Percentiles rank a stretch among this genome's conserved stretches.
Evolutionary conservation across 2,329 filamentous ascomycete species (phyloP).

Genomic region (Verticillium longisporum): DNA sequence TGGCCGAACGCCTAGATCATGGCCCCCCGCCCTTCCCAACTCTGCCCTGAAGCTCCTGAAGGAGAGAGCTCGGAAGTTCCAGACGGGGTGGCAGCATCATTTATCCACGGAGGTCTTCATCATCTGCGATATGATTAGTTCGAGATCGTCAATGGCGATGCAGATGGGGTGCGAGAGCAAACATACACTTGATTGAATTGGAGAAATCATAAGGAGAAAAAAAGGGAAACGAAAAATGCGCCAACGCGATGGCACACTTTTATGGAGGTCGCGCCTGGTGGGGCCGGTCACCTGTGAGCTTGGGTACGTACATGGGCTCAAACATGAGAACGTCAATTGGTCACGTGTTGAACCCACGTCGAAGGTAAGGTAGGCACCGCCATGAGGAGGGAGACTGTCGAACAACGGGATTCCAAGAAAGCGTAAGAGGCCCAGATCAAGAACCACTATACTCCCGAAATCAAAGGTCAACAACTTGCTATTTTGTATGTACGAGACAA

Average conservation of each 20-base stretch:
- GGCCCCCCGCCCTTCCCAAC: constrained; percentile 57
- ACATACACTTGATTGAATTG: constrained; percentile 97
- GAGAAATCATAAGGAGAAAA: constrained; percentile 81
- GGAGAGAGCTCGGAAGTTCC: constrained; percentile 75
- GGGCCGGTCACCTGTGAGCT: not conserved
- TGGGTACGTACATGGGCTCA: not conserved
- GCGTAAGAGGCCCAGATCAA: too few species aligned
- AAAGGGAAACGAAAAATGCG: constrained; percentile 23
- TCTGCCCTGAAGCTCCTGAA: constrained; percentile 84
- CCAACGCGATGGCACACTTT: not conserved
- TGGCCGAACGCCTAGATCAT: constrained; percentile 99
- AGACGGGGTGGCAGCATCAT: constrained; percentile 70
- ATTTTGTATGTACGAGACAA: too few species aligned
- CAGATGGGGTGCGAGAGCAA: constrained; percentile 7
- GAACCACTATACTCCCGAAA: too few species aligned
- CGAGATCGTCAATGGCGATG: constrained; percentile 1
- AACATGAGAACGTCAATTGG: not conserved
- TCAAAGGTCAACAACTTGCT: too few species aligned
- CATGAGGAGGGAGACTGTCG: too few species aligned
- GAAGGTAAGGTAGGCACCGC: too few species aligned
- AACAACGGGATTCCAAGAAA: too few species aligned
- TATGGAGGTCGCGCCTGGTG: not conserved
- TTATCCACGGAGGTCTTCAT: constrained; percentile 98
- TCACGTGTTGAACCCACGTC: not conserved
- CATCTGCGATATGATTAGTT: constrained; percentile 59